Conservation (phyloP, 2,329 filamentous ascomycete species). For the Mollisia scopiformis region DNA sequence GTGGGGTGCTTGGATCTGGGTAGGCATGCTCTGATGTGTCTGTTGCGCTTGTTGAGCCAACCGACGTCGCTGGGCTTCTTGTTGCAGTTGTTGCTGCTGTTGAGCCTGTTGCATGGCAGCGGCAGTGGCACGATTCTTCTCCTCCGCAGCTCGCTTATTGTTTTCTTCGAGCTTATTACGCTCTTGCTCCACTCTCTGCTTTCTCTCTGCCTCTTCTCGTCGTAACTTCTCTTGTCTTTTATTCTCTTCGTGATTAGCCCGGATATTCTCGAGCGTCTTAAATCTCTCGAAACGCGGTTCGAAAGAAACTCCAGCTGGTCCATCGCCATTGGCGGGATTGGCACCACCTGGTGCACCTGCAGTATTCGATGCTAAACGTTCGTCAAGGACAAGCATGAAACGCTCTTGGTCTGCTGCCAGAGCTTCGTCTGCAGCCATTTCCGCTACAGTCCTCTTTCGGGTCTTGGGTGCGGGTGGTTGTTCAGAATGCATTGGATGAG, state of each 20-base stretch:
- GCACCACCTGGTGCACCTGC: slow-evolving; percentile 60
- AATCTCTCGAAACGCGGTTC: slow-evolving; percentile 89
- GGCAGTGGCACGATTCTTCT: slow-evolving; percentile 37
- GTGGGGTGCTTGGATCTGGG: slow-evolving; percentile 45
- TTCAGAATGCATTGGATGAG: slow-evolving; percentile 77
- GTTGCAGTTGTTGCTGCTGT: slow-evolving; percentile 34
- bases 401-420: slow-evolving; percentile 86
- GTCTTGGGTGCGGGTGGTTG: slow-evolving; percentile 83
- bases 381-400: slow-evolving; percentile 91
- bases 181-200: slow-evolving; percentile 51
- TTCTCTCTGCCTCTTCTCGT: slow-evolving; percentile 52
- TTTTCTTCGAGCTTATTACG: slow-evolving; percentile 43
- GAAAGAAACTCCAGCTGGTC: slow-evolving; percentile 73
- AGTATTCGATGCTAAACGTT: slow-evolving; percentile 68
- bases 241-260: slow-evolving; percentile 74
- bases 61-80: slow-evolving; percentile 38
- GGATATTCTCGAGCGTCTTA: slow-evolving; percentile 87
- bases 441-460: slow-evolving; percentile 90
- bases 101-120: slow-evolving; percentile 32
- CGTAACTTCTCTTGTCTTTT: slow-evolving; percentile 76
- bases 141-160: slow-evolving; percentile 27
- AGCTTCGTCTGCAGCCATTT: slow-evolving; percentile 94
- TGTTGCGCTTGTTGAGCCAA: slow-evolving; percentile 41
- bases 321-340: slow-evolving; percentile 69
- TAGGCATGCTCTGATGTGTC: slow-evolving; percentile 27